Conservation (phyloP, 108 stramenopile genomes). For the Poteriospumella lacustris region DNA sequence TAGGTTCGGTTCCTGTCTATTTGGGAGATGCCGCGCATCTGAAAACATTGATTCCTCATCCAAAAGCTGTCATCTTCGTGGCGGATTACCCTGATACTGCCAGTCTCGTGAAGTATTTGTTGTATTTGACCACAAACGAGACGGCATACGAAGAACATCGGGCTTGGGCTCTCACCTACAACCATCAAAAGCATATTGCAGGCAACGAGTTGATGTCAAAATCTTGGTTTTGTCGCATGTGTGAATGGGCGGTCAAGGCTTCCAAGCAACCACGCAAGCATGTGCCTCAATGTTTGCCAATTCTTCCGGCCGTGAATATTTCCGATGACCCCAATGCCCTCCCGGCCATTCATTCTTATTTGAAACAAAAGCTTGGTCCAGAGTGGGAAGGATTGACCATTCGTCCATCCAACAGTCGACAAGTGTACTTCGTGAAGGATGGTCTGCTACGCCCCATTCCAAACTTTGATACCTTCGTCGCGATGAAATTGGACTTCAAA, state of each 20-base stretch:
- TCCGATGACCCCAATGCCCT: neutral
- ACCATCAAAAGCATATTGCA: neutral
- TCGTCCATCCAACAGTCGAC: neutral
- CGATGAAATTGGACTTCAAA: neutral
- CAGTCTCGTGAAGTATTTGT: neutral
- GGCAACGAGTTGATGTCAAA: neutral
- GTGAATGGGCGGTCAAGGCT: neutral
- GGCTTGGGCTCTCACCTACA: neutral
- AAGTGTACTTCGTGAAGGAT: neutral
- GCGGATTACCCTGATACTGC: slow-evolving; percentile 10
- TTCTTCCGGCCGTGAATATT: neutral
- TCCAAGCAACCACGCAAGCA: neutral
- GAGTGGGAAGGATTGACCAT: neutral
- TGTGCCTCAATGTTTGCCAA: too few relatives aligned
- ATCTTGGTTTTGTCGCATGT: slow-evolving; percentile 1
- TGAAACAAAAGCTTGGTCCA: neutral
- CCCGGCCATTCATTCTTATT: neutral
- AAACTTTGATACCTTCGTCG: neutral
- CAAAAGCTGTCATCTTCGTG: slow-evolving; percentile 15
- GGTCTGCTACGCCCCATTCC: neutral
- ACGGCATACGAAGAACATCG: slow-evolving; percentile 19
- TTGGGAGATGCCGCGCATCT: neutral
- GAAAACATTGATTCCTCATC: neutral
- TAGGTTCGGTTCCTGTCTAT: slow-evolving; percentile 11
- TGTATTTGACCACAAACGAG: neutral